A percentile compares a stretch with the other conserved stretches of the same genome.
Conservation (phyloP, 176 grass and related monocot genomes). For the Lolium multiflorum region DNA sequence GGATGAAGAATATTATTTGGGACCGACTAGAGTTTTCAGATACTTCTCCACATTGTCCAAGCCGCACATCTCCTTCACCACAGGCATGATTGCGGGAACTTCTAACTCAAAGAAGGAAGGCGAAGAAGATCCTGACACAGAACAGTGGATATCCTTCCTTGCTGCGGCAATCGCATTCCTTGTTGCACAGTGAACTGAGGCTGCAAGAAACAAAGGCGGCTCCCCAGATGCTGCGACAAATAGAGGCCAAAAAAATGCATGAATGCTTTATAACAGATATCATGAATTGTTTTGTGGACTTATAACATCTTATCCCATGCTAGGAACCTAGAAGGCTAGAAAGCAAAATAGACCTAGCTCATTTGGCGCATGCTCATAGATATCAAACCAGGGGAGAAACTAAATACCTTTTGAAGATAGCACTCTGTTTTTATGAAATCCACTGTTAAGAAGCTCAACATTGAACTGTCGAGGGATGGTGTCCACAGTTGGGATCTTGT, state of each 20-base stretch:
- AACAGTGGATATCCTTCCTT: constrained; percentile 39
- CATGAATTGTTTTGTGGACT: neutral
- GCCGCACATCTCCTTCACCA: constrained; percentile 79
- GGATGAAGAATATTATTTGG: constrained; percentile 8
- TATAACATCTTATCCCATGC: neutral
- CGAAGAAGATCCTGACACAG: constrained; percentile 38
- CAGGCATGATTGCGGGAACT: constrained; percentile 79
- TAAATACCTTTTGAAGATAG: constrained; percentile 91
- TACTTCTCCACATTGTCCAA: constrained; percentile 83
- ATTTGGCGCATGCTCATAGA: no score
- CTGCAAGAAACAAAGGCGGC: constrained; percentile 89
- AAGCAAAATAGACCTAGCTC: constrained; percentile 16
- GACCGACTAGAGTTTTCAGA: constrained; percentile 51
- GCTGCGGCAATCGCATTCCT: constrained; percentile 79
- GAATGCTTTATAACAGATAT: neutral
- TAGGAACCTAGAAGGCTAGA: constrained; percentile 13
- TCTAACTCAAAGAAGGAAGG: constrained; percentile 57
- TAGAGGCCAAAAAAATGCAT: neutral
- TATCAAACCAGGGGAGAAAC: neutral
- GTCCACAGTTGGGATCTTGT: constrained; percentile 91
- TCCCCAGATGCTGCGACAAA: constrained; percentile 77
- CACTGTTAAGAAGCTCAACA: constrained; percentile 88
- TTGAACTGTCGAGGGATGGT: constrained; percentile 92
- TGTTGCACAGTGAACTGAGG: constrained; percentile 75
- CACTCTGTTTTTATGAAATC: constrained; percentile 79